phyloP scores from a whole-genome alignment of 768 basidiomycete species.

The Pisolithus microcarpus region DNA sequence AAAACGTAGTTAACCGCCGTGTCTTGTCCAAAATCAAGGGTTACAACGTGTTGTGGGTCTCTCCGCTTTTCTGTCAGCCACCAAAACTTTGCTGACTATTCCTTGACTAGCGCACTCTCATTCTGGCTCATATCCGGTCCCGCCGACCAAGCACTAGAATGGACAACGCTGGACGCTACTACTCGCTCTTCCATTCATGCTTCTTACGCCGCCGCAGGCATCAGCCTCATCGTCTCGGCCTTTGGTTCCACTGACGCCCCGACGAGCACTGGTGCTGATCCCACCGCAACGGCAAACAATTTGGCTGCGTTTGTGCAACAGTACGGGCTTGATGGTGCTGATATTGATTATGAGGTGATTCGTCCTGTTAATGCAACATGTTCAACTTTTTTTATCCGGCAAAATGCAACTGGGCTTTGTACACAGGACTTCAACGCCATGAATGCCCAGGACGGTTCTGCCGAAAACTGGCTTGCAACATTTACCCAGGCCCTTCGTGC shows the following conservation, averaged over 20 bases:
- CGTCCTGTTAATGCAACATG: not conserved
- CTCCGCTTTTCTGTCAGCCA: not conserved
- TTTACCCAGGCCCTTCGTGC: conserved; percentile 27
- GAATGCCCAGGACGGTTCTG: conserved; percentile 41
- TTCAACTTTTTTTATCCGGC: no score
- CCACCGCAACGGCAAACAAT: conserved; percentile 51
- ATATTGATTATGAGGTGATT: conserved; percentile 62
- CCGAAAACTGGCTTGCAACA: conserved; percentile 37
- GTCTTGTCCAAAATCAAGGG: conserved; percentile 29
- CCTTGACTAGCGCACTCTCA: conserved; percentile 34
- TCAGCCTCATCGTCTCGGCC: conserved; percentile 56
- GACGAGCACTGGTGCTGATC: conserved; percentile 52
- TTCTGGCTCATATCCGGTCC: conserved; percentile 52
- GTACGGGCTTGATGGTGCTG: conserved; percentile 59
- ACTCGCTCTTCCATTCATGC: conserved; percentile 44
- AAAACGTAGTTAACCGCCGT: not conserved
- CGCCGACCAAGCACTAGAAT: conserved; percentile 54
- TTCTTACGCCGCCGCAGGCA: conserved; percentile 50
- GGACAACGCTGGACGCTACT: conserved; percentile 39
- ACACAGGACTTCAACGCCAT: conserved; percentile 56
- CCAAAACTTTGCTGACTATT: not conserved
- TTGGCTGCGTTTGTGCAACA: conserved; percentile 61
- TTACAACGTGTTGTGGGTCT: conserved; percentile 51
- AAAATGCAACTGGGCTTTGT: not conserved
- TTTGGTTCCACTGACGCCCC: conserved; percentile 53